Evolutionary conservation across 1,284 basidiomycete genomes (phyloP), one percentile per base, ranked within the genome.

Genomic region (Ustilago trichophora): DNA sequence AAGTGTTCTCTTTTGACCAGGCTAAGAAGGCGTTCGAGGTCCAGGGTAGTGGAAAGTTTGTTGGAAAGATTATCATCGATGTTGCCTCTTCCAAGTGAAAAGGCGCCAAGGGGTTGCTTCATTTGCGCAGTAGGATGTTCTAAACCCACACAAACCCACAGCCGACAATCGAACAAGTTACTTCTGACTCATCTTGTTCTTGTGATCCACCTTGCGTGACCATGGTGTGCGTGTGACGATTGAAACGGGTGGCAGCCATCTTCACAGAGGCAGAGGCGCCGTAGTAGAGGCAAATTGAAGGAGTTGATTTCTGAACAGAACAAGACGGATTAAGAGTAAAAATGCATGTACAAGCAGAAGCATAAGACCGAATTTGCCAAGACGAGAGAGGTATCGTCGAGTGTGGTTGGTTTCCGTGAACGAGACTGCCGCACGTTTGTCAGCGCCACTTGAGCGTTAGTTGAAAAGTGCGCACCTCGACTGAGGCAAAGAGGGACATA

Each of bases 21-120:
- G 58, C 64, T 11, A 54, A 59, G 37, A 24, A 63, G 36, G 68
- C 68, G 2, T 72, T 66, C 55, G 15, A 66, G 21, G 12, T 34
- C 6, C 63, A 55, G 24, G 58, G 43, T 0, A 51, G 35, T 26
- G 63, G 58, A 9, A 53, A 42, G 13, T 64, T 59, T 31, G 60
- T 72, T 6, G 69, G 64, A 6, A 72, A 72, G 46, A 42, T 68
- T 52, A 47, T 72, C 37, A 59, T 72, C 45, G 55, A 59, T 13
- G 52, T 68, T 3, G 49, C 33, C 6, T 38, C n/a, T n/a, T n/a
- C n/a, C n/a, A n/a, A n/a, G n/a, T n/a, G n/a, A n/a, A n/a, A n/a
- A n/a, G n/a, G n/a, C n/a, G n/a, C n/a, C n/a, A n/a, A n/a, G n/a
- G n/a, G n/a, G n/a, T n/a, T n/a, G n/a, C n/a, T n/a, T n/a, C n/a